Evolutionary conservation across 768 basidiomycete genomes (phyloP).

Genomic region (Collybiopsis confluens): DNA sequence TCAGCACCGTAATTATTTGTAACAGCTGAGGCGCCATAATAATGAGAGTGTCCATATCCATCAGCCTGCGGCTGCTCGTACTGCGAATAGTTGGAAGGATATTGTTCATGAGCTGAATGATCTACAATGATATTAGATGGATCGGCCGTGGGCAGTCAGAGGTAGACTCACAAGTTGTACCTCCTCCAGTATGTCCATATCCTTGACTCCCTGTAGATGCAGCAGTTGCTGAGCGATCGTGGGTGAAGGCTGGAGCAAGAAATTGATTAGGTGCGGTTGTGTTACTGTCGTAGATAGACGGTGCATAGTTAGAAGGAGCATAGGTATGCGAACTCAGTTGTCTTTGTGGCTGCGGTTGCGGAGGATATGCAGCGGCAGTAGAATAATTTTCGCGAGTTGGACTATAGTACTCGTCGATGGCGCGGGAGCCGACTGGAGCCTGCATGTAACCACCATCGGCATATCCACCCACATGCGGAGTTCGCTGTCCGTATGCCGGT

Average conservation of each 20-base stretch:
- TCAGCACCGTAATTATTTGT: conserved; percentile 57
- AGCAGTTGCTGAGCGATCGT: conserved; percentile 12
- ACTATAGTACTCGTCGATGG: conserved; percentile 74
- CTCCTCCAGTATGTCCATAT: conserved; percentile 54
- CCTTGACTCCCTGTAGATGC: conserved; percentile 28
- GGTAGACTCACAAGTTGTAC: conserved; percentile 55
- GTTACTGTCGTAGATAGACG: conserved; percentile 24
- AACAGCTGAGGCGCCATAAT: conserved; percentile 18
- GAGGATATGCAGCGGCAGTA: conserved; percentile 32
- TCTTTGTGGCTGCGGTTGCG: conserved; percentile 42
- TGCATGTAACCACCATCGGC: conserved; percentile 61
- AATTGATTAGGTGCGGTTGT: conserved; percentile 26
- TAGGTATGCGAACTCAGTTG: conserved; percentile 35
- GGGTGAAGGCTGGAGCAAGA: conserved; percentile 14
- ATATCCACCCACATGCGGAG: conserved; percentile 25
- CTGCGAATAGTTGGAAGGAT: conserved; percentile 40
- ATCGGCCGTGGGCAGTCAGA: too few species aligned
- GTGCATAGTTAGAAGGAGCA: conserved; percentile 36
- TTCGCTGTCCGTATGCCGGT: conserved; percentile 27
- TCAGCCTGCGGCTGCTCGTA: conserved; percentile 37
- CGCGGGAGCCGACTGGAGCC: conserved; percentile 58
- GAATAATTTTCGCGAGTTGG: conserved; percentile 23
- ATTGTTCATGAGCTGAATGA: conserved; percentile 52
- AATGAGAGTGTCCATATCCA: conserved; percentile 22
- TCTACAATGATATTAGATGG: too few species aligned